These are phyloP conservation scores for Penicillium chermesinum DNA, from an alignment of 495 filamentous ascomycete genomes.

Conservation along the genomic window DNA sequence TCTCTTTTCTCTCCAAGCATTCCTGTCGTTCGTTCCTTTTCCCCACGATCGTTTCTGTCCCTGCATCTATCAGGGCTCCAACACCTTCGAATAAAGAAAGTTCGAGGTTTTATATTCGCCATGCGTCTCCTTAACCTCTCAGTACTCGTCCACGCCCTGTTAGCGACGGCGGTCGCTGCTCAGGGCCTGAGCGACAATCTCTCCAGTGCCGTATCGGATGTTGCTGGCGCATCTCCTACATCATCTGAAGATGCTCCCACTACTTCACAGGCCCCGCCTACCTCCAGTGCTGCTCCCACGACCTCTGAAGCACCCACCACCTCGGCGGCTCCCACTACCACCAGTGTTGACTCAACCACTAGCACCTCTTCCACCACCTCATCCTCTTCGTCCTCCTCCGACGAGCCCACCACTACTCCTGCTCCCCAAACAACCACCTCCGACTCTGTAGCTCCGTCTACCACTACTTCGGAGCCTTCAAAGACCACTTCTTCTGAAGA, in stretches of 20 bases:
- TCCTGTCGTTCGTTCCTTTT: constrained; percentile 11
- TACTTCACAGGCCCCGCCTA: no score
- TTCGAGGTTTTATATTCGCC: constrained; percentile 14
- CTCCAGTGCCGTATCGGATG: constrained; percentile 16
- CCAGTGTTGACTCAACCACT: constrained; percentile 12
- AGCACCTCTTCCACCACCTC: constrained; percentile 11
- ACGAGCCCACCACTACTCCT: constrained; percentile 10
- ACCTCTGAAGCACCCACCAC: constrained; percentile 7
- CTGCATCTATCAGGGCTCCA: no score
- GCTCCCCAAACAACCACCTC: constrained; percentile 7
- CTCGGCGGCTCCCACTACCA: constrained; percentile 1
- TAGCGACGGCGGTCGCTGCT: constrained; percentile 34
- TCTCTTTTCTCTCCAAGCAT: constrained; percentile 7
- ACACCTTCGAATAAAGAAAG: no score
- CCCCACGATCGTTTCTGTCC: constrained; percentile 12
- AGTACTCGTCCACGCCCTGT: constrained; percentile 34
- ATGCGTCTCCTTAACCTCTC: constrained; percentile 38
- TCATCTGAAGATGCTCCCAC: constrained; percentile 4
- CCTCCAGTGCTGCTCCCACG: no score
- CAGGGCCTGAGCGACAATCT: constrained; percentile 30
- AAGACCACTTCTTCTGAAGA: constrained; percentile 12
- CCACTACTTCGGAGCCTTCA: constrained; percentile 9
- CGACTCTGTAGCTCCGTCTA: constrained; percentile 6
- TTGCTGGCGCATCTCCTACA: constrained; percentile 14
- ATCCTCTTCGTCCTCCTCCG: constrained; percentile 6